These are phyloP conservation scores for Termitomyces sp. DNA, from an alignment of 1,284 basidiomycete genomes.

Conservation along the genomic window DNA sequence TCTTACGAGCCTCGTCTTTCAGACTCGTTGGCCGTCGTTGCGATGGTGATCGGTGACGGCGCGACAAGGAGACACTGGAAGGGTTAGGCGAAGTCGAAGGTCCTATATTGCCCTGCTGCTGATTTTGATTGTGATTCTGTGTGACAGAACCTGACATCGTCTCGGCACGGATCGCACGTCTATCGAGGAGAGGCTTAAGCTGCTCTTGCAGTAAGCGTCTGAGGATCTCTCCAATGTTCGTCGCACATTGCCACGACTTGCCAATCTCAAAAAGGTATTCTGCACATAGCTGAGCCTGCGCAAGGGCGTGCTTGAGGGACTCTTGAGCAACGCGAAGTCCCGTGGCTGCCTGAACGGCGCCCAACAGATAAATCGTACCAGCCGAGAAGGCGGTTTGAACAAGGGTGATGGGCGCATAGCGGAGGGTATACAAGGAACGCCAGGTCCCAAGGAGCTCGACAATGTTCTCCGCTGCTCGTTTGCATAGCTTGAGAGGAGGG, in stretches of 20 bases:
- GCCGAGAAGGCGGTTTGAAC: constrained; percentile 63
- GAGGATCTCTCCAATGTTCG: constrained; percentile 44
- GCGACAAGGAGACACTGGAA: neutral
- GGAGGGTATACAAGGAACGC: constrained; percentile 52
- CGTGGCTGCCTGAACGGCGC: constrained; percentile 50
- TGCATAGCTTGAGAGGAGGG: constrained; percentile 43
- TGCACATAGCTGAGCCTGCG: constrained; percentile 42
- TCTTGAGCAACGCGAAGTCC: constrained; percentile 36
- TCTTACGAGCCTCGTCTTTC: constrained; percentile 4
- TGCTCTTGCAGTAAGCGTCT: constrained; percentile 33
- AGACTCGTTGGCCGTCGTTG: constrained; percentile 4
- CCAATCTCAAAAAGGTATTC: constrained; percentile 47
- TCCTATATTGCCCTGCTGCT: neutral
- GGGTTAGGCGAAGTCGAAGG: neutral
- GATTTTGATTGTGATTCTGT: neutral
- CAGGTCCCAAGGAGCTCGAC: constrained; percentile 56
- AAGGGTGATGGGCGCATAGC: constrained; percentile 58
- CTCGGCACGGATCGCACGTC: constrained; percentile 14
- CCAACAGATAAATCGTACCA: constrained; percentile 57
- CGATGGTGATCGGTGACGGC: constrained; percentile 13
- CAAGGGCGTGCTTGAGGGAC: constrained; percentile 34
- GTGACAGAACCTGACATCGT: neutral
- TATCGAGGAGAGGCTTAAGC: constrained; percentile 32
- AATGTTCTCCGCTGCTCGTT: constrained; percentile 60
- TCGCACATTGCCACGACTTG: constrained; percentile 47